Evolutionary conservation across 257 asterid species (phyloP).

Genomic region (Fraxinus pennsylvanica): DNA sequence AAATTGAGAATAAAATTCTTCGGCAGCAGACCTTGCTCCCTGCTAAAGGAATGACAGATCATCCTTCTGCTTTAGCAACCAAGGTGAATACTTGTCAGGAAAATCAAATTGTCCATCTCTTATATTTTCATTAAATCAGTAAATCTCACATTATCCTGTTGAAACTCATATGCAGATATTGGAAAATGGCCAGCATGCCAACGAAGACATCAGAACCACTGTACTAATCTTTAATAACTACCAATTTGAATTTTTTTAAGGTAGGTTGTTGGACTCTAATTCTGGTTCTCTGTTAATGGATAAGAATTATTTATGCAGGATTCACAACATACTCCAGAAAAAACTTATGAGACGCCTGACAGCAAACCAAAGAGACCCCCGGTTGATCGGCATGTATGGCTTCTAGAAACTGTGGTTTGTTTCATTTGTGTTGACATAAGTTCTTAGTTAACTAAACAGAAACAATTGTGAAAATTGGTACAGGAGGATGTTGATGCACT

Average conservation of each 20-base stretch:
- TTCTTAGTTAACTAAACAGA: slow-evolving; percentile 21
- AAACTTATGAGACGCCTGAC: slow-evolving; percentile 77
- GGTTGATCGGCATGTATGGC: slow-evolving; percentile 73
- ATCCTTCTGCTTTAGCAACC: slow-evolving; percentile 43
- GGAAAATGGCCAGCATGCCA: slow-evolving; percentile 83
- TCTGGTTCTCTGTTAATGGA: background rate
- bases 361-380: slow-evolving; percentile 85
- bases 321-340: slow-evolving; percentile 49
- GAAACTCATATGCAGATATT: slow-evolving; percentile 49
- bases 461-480: slow-evolving; percentile 25
- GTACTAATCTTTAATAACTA: slow-evolving; percentile 42
- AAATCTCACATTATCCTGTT: slow-evolving; percentile 25
- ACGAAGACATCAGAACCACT: slow-evolving; percentile 44
- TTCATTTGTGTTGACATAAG: slow-evolving; percentile 10
- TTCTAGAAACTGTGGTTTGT: slow-evolving; percentile 19
- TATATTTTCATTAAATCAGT: slow-evolving; percentile 24
- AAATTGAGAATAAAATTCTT: slow-evolving; percentile 85
- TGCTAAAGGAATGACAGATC: slow-evolving; percentile 57
- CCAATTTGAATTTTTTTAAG: slow-evolving; percentile 4
- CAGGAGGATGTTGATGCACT: slow-evolving; percentile 99
- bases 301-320: slow-evolving; percentile 54
- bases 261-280: slow-evolving; percentile 23
- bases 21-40: slow-evolving; percentile 74
- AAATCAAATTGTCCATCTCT: slow-evolving; percentile 20
- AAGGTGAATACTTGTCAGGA: slow-evolving; percentile 44